Evolutionary conservation across 805 yeast species (phyloP), one percentile per base, ranked within the genome.

Genomic region (Diddensiella caesifluorescens): DNA sequence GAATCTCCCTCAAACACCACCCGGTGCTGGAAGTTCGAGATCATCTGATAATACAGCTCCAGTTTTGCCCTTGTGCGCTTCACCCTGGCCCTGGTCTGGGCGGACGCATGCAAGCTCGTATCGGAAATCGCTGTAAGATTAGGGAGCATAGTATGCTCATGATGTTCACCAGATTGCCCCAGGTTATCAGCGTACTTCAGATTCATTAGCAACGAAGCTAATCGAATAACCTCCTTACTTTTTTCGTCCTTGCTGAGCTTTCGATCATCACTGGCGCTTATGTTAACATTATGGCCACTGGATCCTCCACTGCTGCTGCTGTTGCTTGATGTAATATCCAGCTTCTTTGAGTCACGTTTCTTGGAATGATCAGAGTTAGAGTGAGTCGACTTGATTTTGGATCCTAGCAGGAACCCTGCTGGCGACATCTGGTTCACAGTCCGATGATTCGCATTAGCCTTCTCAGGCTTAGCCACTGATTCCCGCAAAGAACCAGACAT

Each of bases 41-140:
- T 48, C 44, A 44, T 52, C 38, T 51, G 55, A 35, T 50, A 54
- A 41, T 54, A 46, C 19, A 59, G 46, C 32, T 60, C 64, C 26
- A 60, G 48, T 39, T 56, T 54, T 27, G 59, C 61, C 39, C 55
- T 56, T 9, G 57, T 54, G 4, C 48, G 35, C 6, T 46, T 48
- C 5, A 55, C 64, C 30, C 55, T 35, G 22, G 53, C 47, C 28
- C 47, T 27, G 6, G 54, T 51, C 1, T 42, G 36, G 6, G 47
- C 31, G 3, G 51, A 49, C 22, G 44, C 39, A 27, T 44, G 33
- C 16, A 28, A 16, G 16, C 4, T 16, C 10, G 25, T 16, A 7
- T 25, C 23, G 4, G 34, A 18, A 26, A 34, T n/a, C 18, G 29
- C 19, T 7, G 39, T 4, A 12, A 21, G 15, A 3, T 27, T n/a